Evolutionary conservation across 805 yeast species (phyloP).

Genomic region (Barnettozyma californica): DNA sequence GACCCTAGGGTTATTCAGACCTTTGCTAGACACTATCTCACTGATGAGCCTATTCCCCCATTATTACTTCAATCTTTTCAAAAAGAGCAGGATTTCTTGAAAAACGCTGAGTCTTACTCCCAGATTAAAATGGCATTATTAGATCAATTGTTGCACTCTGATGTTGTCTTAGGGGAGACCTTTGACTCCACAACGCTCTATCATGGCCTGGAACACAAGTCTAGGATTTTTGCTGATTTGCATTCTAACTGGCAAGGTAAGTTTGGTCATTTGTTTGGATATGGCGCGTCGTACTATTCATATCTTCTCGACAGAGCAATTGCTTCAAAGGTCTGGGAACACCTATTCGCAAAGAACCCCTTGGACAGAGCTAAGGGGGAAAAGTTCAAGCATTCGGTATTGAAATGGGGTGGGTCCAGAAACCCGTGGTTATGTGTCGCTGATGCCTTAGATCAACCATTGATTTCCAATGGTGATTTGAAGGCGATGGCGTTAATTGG

Average conservation of each 20-base stretch:
- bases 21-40: conserved; percentile 63
- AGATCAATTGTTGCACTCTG: conserved; percentile 71
- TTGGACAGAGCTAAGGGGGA: conserved; percentile 70
- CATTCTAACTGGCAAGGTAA: conserved; percentile 88
- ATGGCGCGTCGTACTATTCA: conserved; percentile 92
- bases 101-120: conserved; percentile 71
- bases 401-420: conserved; percentile 91
- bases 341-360: conserved; percentile 66
- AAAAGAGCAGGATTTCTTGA: conserved; percentile 45
- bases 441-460: conserved; percentile 63
- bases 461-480: conserved; percentile 59
- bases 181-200: conserved; percentile 60
- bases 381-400: conserved; percentile 58
- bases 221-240: conserved; percentile 60
- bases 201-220: conserved; percentile 54
- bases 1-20: conserved; percentile 69
- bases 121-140: conserved; percentile 87
- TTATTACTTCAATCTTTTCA: conserved; percentile 47
- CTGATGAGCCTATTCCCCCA: conserved; percentile 55
- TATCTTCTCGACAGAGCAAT: conserved; percentile 89
- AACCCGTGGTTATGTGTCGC: conserved; percentile 88
- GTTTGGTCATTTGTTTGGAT: conserved; percentile 88
- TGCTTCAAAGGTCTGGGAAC: conserved; percentile 79
- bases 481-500: conserved; percentile 62
- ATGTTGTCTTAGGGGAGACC: conserved; percentile 30